Base-by-base conservation (phyloP, 2,329 filamentous ascomycete species). In the Trichophyton simii region DNA sequence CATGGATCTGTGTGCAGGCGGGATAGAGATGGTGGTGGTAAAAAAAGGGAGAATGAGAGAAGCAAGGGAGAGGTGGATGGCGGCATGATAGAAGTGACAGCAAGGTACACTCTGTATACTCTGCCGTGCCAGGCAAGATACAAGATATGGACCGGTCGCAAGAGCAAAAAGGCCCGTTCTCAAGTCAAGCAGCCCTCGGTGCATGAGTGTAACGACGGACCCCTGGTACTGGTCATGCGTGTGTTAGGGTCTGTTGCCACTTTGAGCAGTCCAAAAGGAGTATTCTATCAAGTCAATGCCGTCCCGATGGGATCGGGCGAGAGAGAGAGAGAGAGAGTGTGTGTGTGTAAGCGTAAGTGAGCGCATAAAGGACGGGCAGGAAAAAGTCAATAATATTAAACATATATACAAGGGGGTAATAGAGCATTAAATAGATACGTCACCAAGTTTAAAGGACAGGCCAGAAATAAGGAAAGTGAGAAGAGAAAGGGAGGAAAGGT, bases 351-450 rank as follows among this genome's bases (percentile, higher is more conserved):
- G 22, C 22, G 22, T 22, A 22, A 7, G 28, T 31, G 28, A 7
- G 52, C 61, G 25, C 28, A 58, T 7, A 44, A 18, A n/a, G 41
- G n/a, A 44, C 18, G 6, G 41, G 41, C 11, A 36, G 11, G 20
- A 46, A 31, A 60, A 57, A 20, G 48, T 31, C 18, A 50, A 50
- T 60, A 60, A 48, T 34, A 48, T 50, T 59, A 34, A 48, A 31
- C 36, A 20, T 54, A 52, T 36, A 55, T 28, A 31, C 28, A 31
- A 60, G 54, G 36, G 22, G 36, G 13, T 11, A 18, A 31, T 36
- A 13, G 9, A 55, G 5, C 44, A 38, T 42, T 31, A 38, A 52
- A 55, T 22, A 42, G 15, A 36, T 55, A 55, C 52, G 52, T 55
- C 52, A 55, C 52, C 52, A 36, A 36, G 28, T 20, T 18, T 9